Evolutionary conservation across 495 filamentous ascomycete species (phyloP), one percentile per base, ranked within the genome.

Genomic region (Daldinia grandis): DNA sequence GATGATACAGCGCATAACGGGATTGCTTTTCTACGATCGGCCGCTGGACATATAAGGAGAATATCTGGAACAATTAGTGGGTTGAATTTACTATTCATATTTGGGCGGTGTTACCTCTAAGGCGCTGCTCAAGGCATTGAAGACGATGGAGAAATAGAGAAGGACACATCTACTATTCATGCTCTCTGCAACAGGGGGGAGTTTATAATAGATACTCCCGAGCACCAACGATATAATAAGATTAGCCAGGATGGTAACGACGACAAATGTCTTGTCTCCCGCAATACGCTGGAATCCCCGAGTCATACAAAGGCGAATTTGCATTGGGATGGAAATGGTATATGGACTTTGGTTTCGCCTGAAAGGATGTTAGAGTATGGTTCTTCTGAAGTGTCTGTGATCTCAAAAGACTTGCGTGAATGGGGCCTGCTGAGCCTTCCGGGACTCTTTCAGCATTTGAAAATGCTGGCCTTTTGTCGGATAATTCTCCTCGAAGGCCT

Each of bases 1-100:
- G 89, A 60, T 87, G 87, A 21, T 90, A 90, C 73, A 91, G 87
- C n/a, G 87, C 86, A 65, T 89, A 91, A 1, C 83, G 85, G 0
- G 82, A 81, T 64, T 91, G 89, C 72, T 91, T 91, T 53, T 89
- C 86, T 17, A 92, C 85, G 35, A 91, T 87, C 24, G 87, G 86
- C 19, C 87, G 81, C 73, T 90, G 86, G 5, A 81, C 80, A 62
- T 89, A 90, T 14, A 89, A 81, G 10, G 74, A 83, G 53, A 87
- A 87, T 73, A 91, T 90, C 64, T 66, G 42, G 1, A 21, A 42
- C 30, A 5, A 31, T 59, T 17, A 66, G 42, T 17, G 0, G 5
- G 9, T 38, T 5, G 15, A 0, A 58, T 57, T 66, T 56, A 9
- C 5, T 12, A 28, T 28, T 1, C 27, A 27, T n/a, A 53, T 71